Evolutionary conservation across 108 stramenopile species (phyloP), one percentile per base, ranked within the genome.

Genomic region (Cyclotella atomus): DNA sequence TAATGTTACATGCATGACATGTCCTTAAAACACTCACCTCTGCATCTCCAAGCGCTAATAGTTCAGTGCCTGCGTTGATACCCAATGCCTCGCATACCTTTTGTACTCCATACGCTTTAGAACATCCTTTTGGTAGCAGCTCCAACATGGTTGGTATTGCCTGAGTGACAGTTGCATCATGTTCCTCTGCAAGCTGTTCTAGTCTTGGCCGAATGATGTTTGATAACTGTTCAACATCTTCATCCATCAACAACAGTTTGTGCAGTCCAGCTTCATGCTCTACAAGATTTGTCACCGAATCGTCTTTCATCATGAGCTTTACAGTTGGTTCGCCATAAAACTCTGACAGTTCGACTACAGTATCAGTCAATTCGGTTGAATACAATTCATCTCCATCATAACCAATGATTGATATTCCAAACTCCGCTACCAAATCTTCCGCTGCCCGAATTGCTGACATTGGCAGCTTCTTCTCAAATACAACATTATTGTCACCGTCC

Each of bases 101-200:
- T 71, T 79, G 62, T 0, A 98, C 97, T 3, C 97, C 97, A 36
- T 84, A 33, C 2, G 90, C 95, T 67, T 98, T 98, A 21, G 91
- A 90, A 68, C 92, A 92, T n/a, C 91, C 93, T 24, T 56, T 56
- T 32, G 97, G 97, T 21, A 98, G 68, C 9, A 94, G 76, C 68
- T 98, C 97, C 21, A 98, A 65, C 96, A 98, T 95, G 41, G 89
- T 91, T 25, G 96, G 93, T 3, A 97, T 52, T 27, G 97, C 95
- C 65, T 91, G 87, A 46, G 92, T 94, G 17, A 93, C 93, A 17
- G 79, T 64, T 35, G 87, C 90, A 23, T 71, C 80, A 54, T 82
- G 65, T 23, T 61, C 64, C 15, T 73, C 38, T 8, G 91, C 88
- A 38, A 97, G 60, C 32, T 66, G 70, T 70, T 96, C 94, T 49